Conservation (phyloP, 139 green algal genomes). For the Volvox reticuliferus region DNA sequence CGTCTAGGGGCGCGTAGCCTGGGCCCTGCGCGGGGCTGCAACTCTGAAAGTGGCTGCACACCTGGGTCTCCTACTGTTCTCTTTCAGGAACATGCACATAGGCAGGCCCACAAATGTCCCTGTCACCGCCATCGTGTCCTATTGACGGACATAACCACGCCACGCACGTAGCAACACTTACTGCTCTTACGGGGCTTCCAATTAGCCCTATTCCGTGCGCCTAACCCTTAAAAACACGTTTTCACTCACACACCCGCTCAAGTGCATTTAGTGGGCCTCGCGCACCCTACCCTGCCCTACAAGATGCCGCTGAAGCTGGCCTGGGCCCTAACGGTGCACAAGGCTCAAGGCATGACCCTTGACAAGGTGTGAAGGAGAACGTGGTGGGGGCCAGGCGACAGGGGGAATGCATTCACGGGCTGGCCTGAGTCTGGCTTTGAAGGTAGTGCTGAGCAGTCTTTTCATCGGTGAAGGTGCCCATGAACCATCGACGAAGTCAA, state of each 20-base stretch:
- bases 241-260: too few relatives aligned
- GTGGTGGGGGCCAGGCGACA: background rate
- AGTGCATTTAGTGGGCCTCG: background rate
- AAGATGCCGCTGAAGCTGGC: constrained; percentile 53
- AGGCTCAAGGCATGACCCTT: constrained; percentile 79
- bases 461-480: background rate
- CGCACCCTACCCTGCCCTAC: too few relatives aligned
- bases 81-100: too few relatives aligned
- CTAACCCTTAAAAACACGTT: too few relatives aligned
- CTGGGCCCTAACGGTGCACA: constrained; percentile 79
- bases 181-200: background rate
- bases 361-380: constrained; percentile 53
- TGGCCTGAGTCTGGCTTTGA: background rate
- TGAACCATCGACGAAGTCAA: background rate
- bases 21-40: too few relatives aligned
- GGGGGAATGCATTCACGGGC: background rate
- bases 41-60: too few relatives aligned
- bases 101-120: background rate
- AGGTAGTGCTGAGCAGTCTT: background rate
- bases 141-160: background rate
- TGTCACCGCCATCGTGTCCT: background rate
- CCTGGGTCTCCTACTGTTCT: too few relatives aligned
- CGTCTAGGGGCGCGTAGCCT: too few relatives aligned
- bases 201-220: background rate
- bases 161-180: background rate